Conservation (phyloP, 345 rosid species). For the Pistacia vera region DNA sequence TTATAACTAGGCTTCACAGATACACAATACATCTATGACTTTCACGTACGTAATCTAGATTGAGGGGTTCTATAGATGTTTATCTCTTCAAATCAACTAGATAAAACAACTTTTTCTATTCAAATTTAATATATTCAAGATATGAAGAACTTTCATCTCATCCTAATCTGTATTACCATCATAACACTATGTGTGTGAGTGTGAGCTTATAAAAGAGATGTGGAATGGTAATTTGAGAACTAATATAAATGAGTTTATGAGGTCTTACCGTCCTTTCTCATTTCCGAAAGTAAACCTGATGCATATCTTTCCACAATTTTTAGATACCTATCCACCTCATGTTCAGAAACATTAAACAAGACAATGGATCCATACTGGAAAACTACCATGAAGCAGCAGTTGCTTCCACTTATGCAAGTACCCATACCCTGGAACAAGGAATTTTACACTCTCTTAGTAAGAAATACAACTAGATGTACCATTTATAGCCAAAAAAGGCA, state of each 20-base stretch:
- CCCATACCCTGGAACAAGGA: slow-evolving; percentile 61
- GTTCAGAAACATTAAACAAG: slow-evolving; percentile 76
- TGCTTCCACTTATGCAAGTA: slow-evolving; percentile 67
- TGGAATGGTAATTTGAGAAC: not conserved
- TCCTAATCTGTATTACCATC: not conserved
- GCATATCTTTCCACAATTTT: slow-evolving; percentile 87
- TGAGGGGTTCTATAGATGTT: too few relatives aligned
- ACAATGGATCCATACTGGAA: slow-evolving; percentile 96
- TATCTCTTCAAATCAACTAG: not conserved
- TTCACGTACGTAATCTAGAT: too few relatives aligned
- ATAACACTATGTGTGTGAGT: not conserved
- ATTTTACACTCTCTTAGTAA: slow-evolving; percentile 5
- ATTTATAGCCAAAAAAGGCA: not conserved
- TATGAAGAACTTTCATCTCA: not conserved
- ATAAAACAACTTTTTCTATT: not conserved
- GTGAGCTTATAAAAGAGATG: not conserved
- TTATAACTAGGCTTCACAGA: not conserved
- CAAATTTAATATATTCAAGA: not conserved
- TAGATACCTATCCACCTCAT: slow-evolving; percentile 83
- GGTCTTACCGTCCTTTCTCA: slow-evolving; percentile 91
- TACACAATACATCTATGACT: not conserved
- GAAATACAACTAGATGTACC: not conserved
- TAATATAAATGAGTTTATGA: not conserved
- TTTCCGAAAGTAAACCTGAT: slow-evolving; percentile 87
- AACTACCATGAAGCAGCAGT: slow-evolving; percentile 85